Percentiles rank a stretch among this genome's conserved stretches.
Evolutionary conservation across 2,329 filamentous ascomycete species (phyloP).

Genomic region (Colletotrichum sp.): DNA sequence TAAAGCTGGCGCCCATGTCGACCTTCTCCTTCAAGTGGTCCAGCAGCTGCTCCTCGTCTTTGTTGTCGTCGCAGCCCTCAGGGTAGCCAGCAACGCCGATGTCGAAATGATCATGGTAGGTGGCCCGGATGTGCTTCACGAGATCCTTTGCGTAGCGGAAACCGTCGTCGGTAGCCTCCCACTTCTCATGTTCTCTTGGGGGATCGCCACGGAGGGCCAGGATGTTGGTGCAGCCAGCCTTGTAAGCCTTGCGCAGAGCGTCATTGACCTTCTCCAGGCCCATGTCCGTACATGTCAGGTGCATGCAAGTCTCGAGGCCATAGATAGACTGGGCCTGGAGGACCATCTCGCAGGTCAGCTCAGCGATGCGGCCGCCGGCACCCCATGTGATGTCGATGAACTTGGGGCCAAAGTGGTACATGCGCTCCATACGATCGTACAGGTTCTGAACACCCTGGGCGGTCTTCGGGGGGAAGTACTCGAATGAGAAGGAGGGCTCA

Average conservation of each 20-base stretch:
- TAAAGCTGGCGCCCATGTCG: slow-evolving; percentile 89
- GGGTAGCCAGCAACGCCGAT: slow-evolving; percentile 98
- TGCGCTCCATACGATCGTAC: slow-evolving; percentile 99
- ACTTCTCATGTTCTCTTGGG: slow-evolving; percentile 90
- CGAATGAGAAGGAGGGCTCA: slow-evolving; percentile 94
- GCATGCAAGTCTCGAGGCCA: slow-evolving; percentile 98
- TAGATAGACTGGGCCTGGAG: slow-evolving; percentile 93
- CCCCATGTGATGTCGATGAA: slow-evolving; percentile 99
- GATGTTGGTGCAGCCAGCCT: slow-evolving; percentile 96
- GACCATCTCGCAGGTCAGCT: slow-evolving; percentile 97
- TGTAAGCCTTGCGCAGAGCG: slow-evolving; percentile 86
- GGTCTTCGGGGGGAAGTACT: slow-evolving; percentile 99
- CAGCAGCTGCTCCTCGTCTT: slow-evolving; percentile 82
- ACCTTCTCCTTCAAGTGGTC: slow-evolving; percentile 94
- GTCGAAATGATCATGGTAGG: slow-evolving; percentile 80
- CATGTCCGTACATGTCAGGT: slow-evolving; percentile 99
- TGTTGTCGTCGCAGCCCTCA: slow-evolving; percentile 93
- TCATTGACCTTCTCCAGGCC: slow-evolving; percentile 88
- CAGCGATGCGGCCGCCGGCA: slow-evolving; percentile 87
- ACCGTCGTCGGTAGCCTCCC: slow-evolving; percentile 84
- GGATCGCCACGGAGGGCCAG: slow-evolving; percentile 92
- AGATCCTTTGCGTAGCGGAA: slow-evolving; percentile 94
- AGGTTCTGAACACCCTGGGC: slow-evolving; percentile 97
- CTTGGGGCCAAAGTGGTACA: slow-evolving; percentile 91
- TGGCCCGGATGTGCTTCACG: slow-evolving; percentile 79